A percentile compares a stretch with the other conserved stretches of the same genome.
Evolutionary conservation across 129 eudicot genomes (phyloP).

Genomic region (Artemisia annua): DNA sequence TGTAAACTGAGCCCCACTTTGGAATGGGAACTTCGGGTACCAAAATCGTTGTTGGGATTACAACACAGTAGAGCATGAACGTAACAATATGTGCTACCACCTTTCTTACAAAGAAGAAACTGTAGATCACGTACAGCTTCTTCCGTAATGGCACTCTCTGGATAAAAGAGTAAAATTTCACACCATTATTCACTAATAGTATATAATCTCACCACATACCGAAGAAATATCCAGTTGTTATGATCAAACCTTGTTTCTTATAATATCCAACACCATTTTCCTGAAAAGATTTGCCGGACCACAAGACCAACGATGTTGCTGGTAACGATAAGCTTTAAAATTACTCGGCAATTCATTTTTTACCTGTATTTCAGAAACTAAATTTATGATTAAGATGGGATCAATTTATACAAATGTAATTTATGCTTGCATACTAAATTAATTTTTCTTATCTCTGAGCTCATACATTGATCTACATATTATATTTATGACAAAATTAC

Average conservation of each 20-base stretch:
- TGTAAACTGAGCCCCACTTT: conserved; percentile 16
- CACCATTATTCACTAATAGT: neutral
- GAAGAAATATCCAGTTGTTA: neutral
- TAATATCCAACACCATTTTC: conserved; percentile 32
- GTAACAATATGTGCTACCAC: conserved; percentile 13
- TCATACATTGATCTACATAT: too few species aligned
- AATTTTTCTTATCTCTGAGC: too few species aligned
- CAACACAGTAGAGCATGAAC: conserved; percentile 20
- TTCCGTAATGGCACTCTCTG: conserved; percentile 26
- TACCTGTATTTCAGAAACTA: conserved; percentile 10
- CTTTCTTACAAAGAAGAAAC: conserved; percentile 22
- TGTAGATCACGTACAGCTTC: conserved; percentile 13
- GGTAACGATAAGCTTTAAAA: conserved; percentile 36
- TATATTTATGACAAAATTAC: too few species aligned
- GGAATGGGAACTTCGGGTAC: conserved; percentile 20
- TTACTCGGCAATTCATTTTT: conserved; percentile 33
- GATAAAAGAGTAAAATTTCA: neutral
- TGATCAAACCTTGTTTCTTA: conserved; percentile 22
- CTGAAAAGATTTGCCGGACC: conserved; percentile 39
- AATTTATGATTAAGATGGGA: too few species aligned
- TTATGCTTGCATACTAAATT: too few species aligned
- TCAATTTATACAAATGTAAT: too few species aligned
- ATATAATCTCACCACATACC: neutral
- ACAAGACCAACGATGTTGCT: conserved; percentile 26
- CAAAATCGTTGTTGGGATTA: conserved; percentile 3